Percentiles rank a stretch among this genome's conserved stretches.
These are phyloP conservation scores for Pichia kluyveri DNA, from an alignment of 805 yeast genomes.

Conservation along the genomic window DNA sequence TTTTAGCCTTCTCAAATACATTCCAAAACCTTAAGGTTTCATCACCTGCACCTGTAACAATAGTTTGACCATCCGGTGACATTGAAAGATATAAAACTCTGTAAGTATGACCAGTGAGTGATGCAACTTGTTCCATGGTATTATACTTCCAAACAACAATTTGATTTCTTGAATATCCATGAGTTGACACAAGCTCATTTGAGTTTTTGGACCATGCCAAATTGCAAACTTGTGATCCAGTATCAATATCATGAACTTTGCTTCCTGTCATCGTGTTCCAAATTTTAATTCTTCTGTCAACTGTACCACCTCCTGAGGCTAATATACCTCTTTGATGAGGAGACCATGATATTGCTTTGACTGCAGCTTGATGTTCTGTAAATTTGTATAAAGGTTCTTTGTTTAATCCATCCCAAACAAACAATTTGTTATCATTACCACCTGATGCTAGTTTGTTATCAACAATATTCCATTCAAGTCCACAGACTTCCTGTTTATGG, in stretches of 20 bases:
- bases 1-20: constrained; percentile 70
- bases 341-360: constrained; percentile 95
- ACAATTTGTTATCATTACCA: constrained; percentile 83
- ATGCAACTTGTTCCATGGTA: constrained; percentile 85
- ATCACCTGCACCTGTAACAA: constrained; percentile 98
- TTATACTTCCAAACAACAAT: constrained; percentile 92
- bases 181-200: constrained; percentile 88
- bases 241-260: constrained; percentile 71
- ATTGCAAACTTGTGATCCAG: constrained; percentile 95
- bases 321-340: constrained; percentile 92
- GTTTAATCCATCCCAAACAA: constrained; percentile 79
- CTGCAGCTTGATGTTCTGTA: constrained; percentile 86
- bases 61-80: constrained; percentile 93
- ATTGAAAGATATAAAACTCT: constrained; percentile 82
- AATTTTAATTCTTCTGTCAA: constrained; percentile 79
- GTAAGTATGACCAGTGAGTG: constrained; percentile 88
- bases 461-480: constrained; percentile 86
- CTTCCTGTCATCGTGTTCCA: constrained; percentile 86
- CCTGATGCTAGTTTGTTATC: constrained; percentile 92
- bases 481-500: constrained; percentile 95
- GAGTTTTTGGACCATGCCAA: constrained; percentile 88
- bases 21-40: constrained; percentile 96
- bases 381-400: constrained; percentile 63
- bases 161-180: constrained; percentile 88
- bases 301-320: constrained; percentile 97